Conservation (phyloP, 257 asterid genomes). For the Solanum pinnatisectum region DNA sequence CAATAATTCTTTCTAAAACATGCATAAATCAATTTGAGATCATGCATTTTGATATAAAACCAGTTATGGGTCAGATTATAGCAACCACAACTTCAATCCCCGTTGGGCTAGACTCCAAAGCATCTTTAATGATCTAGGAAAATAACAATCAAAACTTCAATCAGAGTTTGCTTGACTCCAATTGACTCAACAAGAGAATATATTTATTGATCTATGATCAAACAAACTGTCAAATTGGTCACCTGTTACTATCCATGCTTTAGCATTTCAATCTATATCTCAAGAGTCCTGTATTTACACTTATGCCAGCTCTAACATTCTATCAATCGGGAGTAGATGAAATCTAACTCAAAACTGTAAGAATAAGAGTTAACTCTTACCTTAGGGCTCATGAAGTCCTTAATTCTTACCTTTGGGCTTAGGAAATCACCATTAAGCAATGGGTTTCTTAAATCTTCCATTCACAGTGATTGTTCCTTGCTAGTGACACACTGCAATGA, state of each 20-base stretch:
- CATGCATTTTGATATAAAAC: background rate
- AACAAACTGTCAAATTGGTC: background rate
- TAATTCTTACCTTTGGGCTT: background rate
- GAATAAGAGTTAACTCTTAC: background rate
- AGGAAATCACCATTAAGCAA: background rate
- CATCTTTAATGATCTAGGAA: background rate
- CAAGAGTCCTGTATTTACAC: background rate
- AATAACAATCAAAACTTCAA: background rate
- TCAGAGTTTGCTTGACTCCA: background rate
- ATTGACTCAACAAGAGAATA: background rate
- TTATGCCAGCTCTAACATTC: background rate
- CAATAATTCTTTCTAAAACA: background rate
- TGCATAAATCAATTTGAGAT: background rate
- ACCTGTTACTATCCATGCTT: background rate
- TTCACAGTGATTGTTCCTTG: background rate
- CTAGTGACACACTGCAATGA: background rate
- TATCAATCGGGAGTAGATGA: background rate
- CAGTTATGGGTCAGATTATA: background rate
- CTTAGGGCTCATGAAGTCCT: background rate
- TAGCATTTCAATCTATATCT: background rate
- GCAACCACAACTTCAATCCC: background rate
- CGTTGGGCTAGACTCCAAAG: background rate
- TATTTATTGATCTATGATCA: background rate
- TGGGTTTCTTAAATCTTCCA: background rate
- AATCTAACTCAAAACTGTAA: background rate